Evolutionary conservation across 805 yeast genomes (phyloP).

Genomic region (Candida ponderosae): DNA sequence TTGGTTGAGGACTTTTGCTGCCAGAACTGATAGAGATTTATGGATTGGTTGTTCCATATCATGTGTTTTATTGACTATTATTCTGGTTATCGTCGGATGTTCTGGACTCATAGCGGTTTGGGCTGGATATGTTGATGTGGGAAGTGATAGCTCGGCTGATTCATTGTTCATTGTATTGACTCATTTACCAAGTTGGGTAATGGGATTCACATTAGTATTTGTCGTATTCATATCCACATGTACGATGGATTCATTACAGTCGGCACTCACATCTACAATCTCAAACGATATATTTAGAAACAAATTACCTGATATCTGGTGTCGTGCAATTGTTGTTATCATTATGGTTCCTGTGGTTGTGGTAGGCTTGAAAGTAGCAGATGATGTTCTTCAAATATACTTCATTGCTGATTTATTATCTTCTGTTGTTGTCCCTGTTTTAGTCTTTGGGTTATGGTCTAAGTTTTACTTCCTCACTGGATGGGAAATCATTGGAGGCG

Average conservation of each 20-base stretch:
- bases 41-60: slow-evolving; percentile 72
- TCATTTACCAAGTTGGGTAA: slow-evolving; percentile 77
- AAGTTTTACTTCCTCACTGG: slow-evolving; percentile 65
- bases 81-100: slow-evolving; percentile 68
- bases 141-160: slow-evolving; percentile 44
- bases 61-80: slow-evolving; percentile 50
- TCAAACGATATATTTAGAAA: slow-evolving; percentile 89
- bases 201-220: slow-evolving; percentile 76
- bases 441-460: slow-evolving; percentile 71
- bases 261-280: slow-evolving; percentile 81
- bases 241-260: slow-evolving; percentile 82
- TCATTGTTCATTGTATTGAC: slow-evolving; percentile 68
- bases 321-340: slow-evolving; percentile 61
- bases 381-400: slow-evolving; percentile 78
- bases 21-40: slow-evolving; percentile 68
- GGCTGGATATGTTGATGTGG: slow-evolving; percentile 56
- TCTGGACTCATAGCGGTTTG: slow-evolving; percentile 88
- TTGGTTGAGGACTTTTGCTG: slow-evolving; percentile 92
- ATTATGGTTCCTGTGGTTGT: slow-evolving; percentile 85
- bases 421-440: slow-evolving; percentile 76
- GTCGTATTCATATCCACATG: slow-evolving; percentile 72
- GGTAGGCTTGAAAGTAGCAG: slow-evolving; percentile 74
- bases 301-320: slow-evolving; percentile 56
- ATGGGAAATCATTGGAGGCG: slow-evolving; percentile 75
- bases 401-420: slow-evolving; percentile 88